A percentile compares a stretch with the other conserved stretches of the same genome.
phyloP scores from a whole-genome alignment of 2,329 filamentous ascomycete species.

The Blastomyces percursus region DNA sequence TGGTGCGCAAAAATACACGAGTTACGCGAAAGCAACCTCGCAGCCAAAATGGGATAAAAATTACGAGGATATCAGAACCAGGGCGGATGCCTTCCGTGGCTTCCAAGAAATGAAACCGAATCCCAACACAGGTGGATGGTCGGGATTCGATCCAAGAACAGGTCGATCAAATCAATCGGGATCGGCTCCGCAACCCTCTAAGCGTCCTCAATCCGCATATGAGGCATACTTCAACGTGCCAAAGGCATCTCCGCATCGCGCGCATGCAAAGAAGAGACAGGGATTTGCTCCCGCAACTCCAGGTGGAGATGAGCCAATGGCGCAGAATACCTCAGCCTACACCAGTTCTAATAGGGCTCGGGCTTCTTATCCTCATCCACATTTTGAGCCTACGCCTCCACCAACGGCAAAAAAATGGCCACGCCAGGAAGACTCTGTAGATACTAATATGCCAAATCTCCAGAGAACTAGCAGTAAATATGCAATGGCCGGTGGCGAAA shows the following conservation, averaged over 20 bases:
- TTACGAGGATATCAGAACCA: slow-evolving; percentile 31
- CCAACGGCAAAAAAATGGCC: slow-evolving; percentile 31
- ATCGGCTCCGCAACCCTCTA: slow-evolving; percentile 12
- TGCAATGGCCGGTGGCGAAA: slow-evolving; percentile 44
- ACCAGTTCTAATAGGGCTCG: slow-evolving; percentile 28
- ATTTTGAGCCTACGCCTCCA: slow-evolving; percentile 30
- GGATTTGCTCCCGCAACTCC: slow-evolving; percentile 50
- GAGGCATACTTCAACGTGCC: slow-evolving; percentile 26
- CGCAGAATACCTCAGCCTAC: slow-evolving; percentile 43
- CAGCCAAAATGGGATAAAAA: slow-evolving; percentile 31
- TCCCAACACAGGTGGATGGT: slow-evolving; percentile 23
- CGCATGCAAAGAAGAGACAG: slow-evolving; percentile 40
- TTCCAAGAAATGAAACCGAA: slow-evolving; percentile 36
- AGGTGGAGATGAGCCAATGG: slow-evolving; percentile 50
- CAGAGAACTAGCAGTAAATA: slow-evolving; percentile 46
- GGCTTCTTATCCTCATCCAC: slow-evolving; percentile 24
- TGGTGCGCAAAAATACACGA: slow-evolving; percentile 31
- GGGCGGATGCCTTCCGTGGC: slow-evolving; percentile 35
- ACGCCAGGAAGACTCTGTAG: slow-evolving; percentile 20
- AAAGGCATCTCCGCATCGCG: slow-evolving; percentile 26
- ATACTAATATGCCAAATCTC: slow-evolving; percentile 26
- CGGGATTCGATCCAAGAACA: slow-evolving; percentile 31
- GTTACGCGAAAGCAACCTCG: slow-evolving; percentile 31
- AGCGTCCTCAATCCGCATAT: slow-evolving; percentile 31
- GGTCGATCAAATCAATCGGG: slow-evolving; percentile 18